Percentiles rank a stretch among this genome's conserved stretches.
Conservation (phyloP, 2,329 filamentous ascomycete genomes). For the Fusarium tupiense region DNA sequence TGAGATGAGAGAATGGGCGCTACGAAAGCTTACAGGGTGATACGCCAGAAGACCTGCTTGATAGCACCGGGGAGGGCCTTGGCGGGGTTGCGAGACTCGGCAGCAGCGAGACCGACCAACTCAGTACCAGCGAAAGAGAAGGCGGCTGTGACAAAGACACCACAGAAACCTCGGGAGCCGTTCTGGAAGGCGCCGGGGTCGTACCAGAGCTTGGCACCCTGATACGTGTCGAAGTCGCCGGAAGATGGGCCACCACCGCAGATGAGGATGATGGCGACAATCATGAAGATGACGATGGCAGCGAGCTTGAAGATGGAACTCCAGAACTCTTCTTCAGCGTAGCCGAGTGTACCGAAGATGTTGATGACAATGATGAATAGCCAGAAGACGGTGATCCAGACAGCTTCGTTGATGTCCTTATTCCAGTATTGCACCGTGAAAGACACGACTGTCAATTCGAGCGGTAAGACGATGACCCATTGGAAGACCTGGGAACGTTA, state of each 20-base stretch:
- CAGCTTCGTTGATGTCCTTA: conserved; percentile 54
- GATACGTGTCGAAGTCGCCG: conserved; percentile 53
- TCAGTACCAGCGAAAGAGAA: conserved; percentile 76
- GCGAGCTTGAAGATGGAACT: conserved; percentile 65
- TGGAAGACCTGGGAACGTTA: conserved; percentile 51
- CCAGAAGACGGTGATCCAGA: conserved; percentile 66
- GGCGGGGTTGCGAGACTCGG: conserved; percentile 73
- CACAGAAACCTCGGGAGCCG: conserved; percentile 75
- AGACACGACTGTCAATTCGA: conserved; percentile 61
- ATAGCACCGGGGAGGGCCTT: conserved; percentile 80
- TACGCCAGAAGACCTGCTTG: conserved; percentile 74
- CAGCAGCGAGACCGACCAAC: conserved; percentile 74
- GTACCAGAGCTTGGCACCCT: conserved; percentile 51
- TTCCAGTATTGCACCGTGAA: conserved; percentile 65
- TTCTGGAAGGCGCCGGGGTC: conserved; percentile 67
- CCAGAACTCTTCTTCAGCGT: conserved; percentile 66
- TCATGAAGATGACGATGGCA: conserved; percentile 69
- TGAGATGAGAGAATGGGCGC: conserved; percentile 11
- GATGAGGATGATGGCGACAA: conserved; percentile 66
- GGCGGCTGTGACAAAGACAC: conserved; percentile 74
- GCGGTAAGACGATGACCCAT: conserved; percentile 60
- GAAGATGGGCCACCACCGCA: conserved; percentile 64
- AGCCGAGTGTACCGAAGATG: conserved; percentile 64
- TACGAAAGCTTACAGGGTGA: conserved; percentile 49
- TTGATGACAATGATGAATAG: conserved; percentile 61